Evolutionary conservation across 2,329 filamentous ascomycete species (phyloP).

Genomic region (Hypoxylon sp.): DNA sequence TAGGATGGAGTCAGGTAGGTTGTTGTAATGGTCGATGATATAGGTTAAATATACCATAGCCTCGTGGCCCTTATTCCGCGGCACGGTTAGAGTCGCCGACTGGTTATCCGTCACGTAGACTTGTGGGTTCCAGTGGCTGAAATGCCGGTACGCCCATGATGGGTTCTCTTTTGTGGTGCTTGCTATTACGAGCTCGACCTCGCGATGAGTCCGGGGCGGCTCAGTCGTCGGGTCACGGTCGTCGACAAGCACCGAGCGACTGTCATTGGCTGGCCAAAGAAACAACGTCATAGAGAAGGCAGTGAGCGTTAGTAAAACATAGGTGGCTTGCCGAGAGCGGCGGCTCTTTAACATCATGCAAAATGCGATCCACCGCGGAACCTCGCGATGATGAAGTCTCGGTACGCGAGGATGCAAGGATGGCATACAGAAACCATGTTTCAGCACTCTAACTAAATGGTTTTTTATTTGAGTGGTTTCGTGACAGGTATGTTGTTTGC

Average conservation of each 20-base stretch:
- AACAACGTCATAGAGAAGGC: neutral
- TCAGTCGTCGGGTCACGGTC: neutral
- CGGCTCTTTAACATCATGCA: constrained; percentile 11
- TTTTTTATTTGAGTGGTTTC: too few relatives aligned
- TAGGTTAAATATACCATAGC: constrained; percentile 66
- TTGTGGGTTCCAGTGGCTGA: constrained; percentile 62
- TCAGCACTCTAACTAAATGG: too few relatives aligned
- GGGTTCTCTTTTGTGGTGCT: constrained; percentile 50
- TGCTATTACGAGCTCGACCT: constrained; percentile 51
- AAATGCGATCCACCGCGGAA: neutral
- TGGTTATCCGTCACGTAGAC: constrained; percentile 67
- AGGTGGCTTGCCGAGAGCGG: constrained; percentile 9
- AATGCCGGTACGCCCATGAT: constrained; percentile 57
- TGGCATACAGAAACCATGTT: neutral
- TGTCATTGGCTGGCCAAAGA: neutral
- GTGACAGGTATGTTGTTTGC: neutral
- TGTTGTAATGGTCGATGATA: constrained; percentile 63
- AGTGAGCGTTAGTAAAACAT: constrained; percentile 1
- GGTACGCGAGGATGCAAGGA: neutral
- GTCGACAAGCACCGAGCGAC: neutral
- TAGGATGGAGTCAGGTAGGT: constrained; percentile 57
- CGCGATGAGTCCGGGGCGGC: constrained; percentile 1
- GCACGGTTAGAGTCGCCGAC: constrained; percentile 60
- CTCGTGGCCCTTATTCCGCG: constrained; percentile 63
- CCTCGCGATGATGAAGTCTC: neutral